phyloP scores from a whole-genome alignment of 2,329 filamentous ascomycete genomes.

The Colletotrichum navitas region DNA sequence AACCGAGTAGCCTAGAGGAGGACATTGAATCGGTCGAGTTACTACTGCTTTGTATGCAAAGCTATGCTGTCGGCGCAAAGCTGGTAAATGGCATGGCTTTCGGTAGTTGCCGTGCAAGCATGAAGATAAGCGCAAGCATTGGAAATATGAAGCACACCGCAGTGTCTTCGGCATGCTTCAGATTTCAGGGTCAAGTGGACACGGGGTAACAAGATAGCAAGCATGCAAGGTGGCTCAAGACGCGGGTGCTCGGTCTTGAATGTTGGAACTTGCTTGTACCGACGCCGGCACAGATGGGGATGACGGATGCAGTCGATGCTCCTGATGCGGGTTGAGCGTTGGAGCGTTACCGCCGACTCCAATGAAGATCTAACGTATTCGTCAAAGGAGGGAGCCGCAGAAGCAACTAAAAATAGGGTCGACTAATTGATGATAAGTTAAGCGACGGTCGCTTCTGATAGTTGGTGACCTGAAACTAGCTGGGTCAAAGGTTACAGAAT shows the following conservation, averaged over 20 bases:
- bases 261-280: not conserved
- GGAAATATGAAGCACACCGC: constrained; percentile 30
- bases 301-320: not conserved
- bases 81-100: constrained; percentile 12
- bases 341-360: not conserved
- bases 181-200: constrained; percentile 13
- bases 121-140: constrained; percentile 29
- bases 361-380: not conserved
- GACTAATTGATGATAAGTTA: not conserved
- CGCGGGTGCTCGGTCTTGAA: not conserved
- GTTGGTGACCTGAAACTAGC: constrained; percentile 29
- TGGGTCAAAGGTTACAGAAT: constrained; percentile 24
- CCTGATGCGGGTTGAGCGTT: not conserved
- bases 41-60: constrained; percentile 1
- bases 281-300: constrained; percentile 4
- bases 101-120: constrained; percentile 30
- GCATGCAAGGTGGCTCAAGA: not conserved
- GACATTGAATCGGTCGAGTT: not conserved
- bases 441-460: constrained; percentile 7
- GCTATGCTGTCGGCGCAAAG: not conserved
- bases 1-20: not conserved
- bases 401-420: constrained; percentile 18
- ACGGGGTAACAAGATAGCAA: constrained; percentile 1
- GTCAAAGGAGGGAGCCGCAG: not conserved
- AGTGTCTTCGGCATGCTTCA: constrained; percentile 23